Percentiles rank a stretch among this genome's conserved stretches.
Conservation (phyloP, 2,329 filamentous ascomycete genomes). For the Chrysoporthe puriensis region DNA sequence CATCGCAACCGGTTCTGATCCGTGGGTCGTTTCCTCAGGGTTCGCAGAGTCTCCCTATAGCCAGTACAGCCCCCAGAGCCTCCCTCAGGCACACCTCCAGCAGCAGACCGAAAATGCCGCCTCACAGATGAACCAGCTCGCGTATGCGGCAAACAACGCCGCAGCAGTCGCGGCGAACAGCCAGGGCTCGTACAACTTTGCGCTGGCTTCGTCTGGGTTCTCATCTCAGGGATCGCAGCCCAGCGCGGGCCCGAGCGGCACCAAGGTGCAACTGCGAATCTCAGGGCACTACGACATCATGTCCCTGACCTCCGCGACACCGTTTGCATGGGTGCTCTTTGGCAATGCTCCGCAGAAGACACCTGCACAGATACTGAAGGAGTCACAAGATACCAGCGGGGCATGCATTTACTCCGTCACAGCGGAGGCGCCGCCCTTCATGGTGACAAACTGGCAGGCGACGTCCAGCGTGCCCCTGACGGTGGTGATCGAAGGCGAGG, state of each 20-base stretch:
- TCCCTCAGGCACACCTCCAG: constrained; percentile 38
- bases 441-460: constrained; percentile 53
- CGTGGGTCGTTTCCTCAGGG: constrained; percentile 30
- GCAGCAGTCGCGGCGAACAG: constrained; percentile 43
- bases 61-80: constrained; percentile 50
- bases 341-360: constrained; percentile 68
- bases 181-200: constrained; percentile 55
- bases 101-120: constrained; percentile 55
- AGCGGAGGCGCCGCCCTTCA: constrained; percentile 68
- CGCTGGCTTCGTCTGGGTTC: constrained; percentile 64
- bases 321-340: constrained; percentile 70
- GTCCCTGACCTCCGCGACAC: constrained; percentile 56
- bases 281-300: constrained; percentile 75
- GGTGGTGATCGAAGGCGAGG: constrained; percentile 55
- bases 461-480: constrained; percentile 57
- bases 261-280: constrained; percentile 74
- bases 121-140: constrained; percentile 57
- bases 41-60: constrained; percentile 55
- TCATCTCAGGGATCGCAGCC: constrained; percentile 65
- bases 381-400: constrained; percentile 58
- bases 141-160: constrained; percentile 63
- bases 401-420: constrained; percentile 72
- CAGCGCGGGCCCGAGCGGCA: constrained; percentile 67
- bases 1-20: constrained; percentile 5
- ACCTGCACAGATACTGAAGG: constrained; percentile 66